Base-by-base conservation (phyloP, 2,329 filamentous ascomycete genomes). In the Sporothrix pseudoabietina region DNA sequence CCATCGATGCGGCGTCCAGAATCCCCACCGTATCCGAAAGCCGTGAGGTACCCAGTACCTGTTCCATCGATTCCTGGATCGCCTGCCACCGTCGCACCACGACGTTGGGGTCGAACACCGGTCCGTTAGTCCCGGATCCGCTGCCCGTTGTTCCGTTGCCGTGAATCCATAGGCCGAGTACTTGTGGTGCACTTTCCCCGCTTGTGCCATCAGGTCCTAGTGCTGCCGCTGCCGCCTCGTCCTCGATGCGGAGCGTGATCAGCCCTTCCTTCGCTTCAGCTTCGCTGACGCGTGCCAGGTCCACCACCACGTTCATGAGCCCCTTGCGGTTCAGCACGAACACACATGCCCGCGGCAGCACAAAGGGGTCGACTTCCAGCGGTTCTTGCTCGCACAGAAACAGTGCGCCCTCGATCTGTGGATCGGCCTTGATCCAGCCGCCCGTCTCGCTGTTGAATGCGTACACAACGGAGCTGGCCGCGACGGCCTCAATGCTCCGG, bases 381-480 rank as follows among this genome's bases (percentile, higher is more conserved):
- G 82, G 85, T 77, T 82, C 81, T 79, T 88, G 86, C 76, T 92
- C 87, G 84, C 93, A 97, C 71, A 98, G 88, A 81, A 98, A 99
- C 76, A 98, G 85, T 14, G 93, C 92, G 54, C 96, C 96, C 82
- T 97, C 94, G 12, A 94, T 87, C 55, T 70, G 72, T 41, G 75
- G 75, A 72, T 91, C 92, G 63, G 88, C 88, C 84, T 97, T 97
- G 80, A 96, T 92, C 96, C 96, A 98, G 74, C 85, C 83, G 71
- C 87, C 84, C 2, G 89, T 86, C 4, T 85, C 82, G 65, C 88
- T 85, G 75, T 87, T 88, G 83, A 97, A 96, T 66, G 87, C 88
- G 85, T 98, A 98, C 77, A 98, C 87, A 49, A 96, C 93, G 35
- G 92, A 92, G 78, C 95, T 97, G 44, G 92, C 91, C 6, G 94